A percentile compares a stretch with the other conserved stretches of the same genome.
Evolutionary conservation across 306 rosid species (phyloP).

Genomic region (Cyamopsis tetragonoloba): DNA sequence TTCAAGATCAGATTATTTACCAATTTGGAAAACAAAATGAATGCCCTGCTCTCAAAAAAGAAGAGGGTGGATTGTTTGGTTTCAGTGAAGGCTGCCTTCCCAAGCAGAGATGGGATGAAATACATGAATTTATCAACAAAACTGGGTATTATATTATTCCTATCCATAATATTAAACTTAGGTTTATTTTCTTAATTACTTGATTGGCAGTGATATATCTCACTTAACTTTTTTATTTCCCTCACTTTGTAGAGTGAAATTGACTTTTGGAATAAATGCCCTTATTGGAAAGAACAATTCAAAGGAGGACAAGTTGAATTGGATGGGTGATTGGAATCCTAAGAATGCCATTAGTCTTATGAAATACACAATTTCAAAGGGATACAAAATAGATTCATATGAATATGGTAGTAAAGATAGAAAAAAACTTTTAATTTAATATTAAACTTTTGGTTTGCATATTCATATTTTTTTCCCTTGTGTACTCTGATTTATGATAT

Average conservation of each 20-base stretch:
- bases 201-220: not conserved
- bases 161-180: no score
- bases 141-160: constrained; percentile 23
- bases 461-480: not conserved
- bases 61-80: constrained; percentile 39
- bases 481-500: not conserved
- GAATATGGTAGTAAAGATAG: constrained; percentile 44
- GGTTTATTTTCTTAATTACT: not conserved
- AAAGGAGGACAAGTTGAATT: constrained; percentile 20
- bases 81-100: constrained; percentile 50
- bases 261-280: constrained; percentile 62
- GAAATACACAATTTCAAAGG: constrained; percentile 45
- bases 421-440: no score
- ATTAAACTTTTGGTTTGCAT: not conserved
- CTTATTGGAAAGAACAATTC: constrained; percentile 40
- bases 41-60: constrained; percentile 29
- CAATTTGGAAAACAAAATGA: constrained; percentile 32
- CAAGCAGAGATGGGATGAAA: constrained; percentile 49
- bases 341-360: constrained; percentile 48
- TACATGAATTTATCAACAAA: constrained; percentile 31
- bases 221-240: not conserved
- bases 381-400: constrained; percentile 63
- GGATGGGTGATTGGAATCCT: constrained; percentile 52
- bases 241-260: constrained; percentile 31
- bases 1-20: constrained; percentile 53